Base-by-base conservation (phyloP, 129 eudicot genomes). In the Chrysanthemum lavandulifolium region DNA sequence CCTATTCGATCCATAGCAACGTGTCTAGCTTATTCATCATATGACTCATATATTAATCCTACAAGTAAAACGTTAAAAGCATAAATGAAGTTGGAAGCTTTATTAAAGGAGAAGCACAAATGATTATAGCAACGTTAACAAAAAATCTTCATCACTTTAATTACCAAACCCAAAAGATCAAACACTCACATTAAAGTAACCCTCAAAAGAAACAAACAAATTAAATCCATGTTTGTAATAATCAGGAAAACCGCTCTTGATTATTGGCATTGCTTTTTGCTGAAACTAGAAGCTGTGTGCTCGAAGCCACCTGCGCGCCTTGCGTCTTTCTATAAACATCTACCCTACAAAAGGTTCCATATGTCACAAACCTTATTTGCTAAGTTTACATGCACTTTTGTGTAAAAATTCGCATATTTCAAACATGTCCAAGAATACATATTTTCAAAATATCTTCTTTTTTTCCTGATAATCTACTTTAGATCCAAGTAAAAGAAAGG, bases 321-420 rank as follows among this genome's bases (percentile, higher is more conserved):
- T 50, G 55, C 15, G 55, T 50, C n/a, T 50, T 50, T 51, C 59
- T 51, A 67, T 47, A 11, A 15, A 67, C 45, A 19, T 65, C 18
- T 29, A 45, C 72, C 59, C 33, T 67, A n/a, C 25, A 45, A 45
- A 56, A 36, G 13, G 4, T 65, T 11, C 56, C 10, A 18, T 16
- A 19, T 19, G 21, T 49, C 45, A 51, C 14, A 51, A 68, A 68
- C 73, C 73, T 68, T 49, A 60, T 52, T 7, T 14, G 27, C 61
- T 68, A 68, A 68, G 50, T 52, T 12, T 12, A 52, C 15, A 52
- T 36, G 45, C 9, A 19, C 21, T 19, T 19, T 19, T 19, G 21
- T 19, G 21, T 19, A 31, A 3, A 31, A 31, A 31, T 31, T 5
- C 40, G 6, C 40, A 31, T 19, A 11, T 51, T 51, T 51, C n/a